Conservation (phyloP, 2,329 filamentous ascomycete genomes). For the Sordariomycetes sp. region DNA sequence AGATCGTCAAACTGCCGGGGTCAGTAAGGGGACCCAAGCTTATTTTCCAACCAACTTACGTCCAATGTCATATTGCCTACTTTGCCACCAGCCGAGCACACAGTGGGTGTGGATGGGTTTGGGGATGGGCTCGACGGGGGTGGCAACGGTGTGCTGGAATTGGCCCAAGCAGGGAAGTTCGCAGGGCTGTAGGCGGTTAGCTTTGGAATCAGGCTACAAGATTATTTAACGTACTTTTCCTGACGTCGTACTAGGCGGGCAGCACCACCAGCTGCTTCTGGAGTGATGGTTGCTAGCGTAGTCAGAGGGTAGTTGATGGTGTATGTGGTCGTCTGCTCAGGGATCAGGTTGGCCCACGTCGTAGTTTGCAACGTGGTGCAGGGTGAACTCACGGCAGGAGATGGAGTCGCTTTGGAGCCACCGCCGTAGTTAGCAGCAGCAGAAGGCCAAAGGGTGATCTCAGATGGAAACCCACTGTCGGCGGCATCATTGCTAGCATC, state of each 20-base stretch:
- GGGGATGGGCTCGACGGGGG: neutral
- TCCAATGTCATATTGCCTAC: slow-evolving; percentile 27
- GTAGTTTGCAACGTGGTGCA: slow-evolving; percentile 19
- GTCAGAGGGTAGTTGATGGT: slow-evolving; percentile 28
- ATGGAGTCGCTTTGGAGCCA: neutral
- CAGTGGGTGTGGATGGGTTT: slow-evolving; percentile 7
- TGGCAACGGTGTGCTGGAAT: slow-evolving; percentile 13
- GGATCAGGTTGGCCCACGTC: slow-evolving; percentile 29
- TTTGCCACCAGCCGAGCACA: slow-evolving; percentile 18
- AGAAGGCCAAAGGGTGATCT: slow-evolving; percentile 5
- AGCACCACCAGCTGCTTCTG: neutral
- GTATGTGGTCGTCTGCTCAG: slow-evolving; percentile 28
- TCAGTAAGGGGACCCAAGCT: too few species aligned
- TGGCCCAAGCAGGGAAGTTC: slow-evolving; percentile 21
- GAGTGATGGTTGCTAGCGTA: slow-evolving; percentile 22
- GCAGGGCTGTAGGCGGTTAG: too few species aligned
- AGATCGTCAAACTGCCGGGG: slow-evolving; percentile 28
- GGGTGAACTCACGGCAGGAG: neutral
- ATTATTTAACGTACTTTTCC: slow-evolving; percentile 12
- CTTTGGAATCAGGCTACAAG: too few species aligned
- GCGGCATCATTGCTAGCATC: neutral
- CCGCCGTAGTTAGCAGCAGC: slow-evolving; percentile 3
- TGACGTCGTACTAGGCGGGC: slow-evolving; percentile 15
- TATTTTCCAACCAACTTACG: too few species aligned
- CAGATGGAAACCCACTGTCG: slow-evolving; percentile 1